phyloP scores from a whole-genome alignment of 2,329 filamentous ascomycete species.

The Aspergillus eucalypticola region DNA sequence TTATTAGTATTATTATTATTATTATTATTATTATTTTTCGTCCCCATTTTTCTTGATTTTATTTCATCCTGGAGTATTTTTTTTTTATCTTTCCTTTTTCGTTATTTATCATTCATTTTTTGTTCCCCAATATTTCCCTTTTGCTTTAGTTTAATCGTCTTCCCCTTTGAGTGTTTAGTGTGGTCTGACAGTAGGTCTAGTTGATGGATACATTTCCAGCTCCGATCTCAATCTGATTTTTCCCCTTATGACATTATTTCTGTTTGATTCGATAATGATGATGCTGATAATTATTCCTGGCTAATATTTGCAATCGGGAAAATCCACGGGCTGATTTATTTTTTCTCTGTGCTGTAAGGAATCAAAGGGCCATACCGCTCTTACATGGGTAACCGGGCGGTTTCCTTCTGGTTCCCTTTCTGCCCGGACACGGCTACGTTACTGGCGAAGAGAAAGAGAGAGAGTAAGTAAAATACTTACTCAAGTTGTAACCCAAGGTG shows the following conservation, averaged over 20 bases:
- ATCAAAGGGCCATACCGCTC: slow-evolving; percentile 10
- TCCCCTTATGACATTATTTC: slow-evolving; percentile 8
- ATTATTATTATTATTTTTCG: slow-evolving; percentile 16
- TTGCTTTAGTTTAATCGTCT: not conserved
- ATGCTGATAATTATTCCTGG: not conserved
- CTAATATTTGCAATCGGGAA: not conserved
- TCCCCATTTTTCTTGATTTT: slow-evolving; percentile 6
- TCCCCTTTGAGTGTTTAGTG: slow-evolving; percentile 6
- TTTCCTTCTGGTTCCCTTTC: slow-evolving; percentile 9
- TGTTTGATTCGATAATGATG: slow-evolving; percentile 15
- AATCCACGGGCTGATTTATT: slow-evolving; percentile 5
- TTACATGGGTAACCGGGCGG: slow-evolving; percentile 9
- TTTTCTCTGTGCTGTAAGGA: slow-evolving; percentile 12
- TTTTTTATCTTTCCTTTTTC: slow-evolving; percentile 4
- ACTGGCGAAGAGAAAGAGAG: not conserved
- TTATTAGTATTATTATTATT: too few species aligned
- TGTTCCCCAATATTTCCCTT: slow-evolving; percentile 2
- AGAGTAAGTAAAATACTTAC: not conserved
- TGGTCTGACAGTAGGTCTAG: slow-evolving; percentile 13
- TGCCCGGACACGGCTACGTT: slow-evolving; percentile 2
- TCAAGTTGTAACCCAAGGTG: not conserved
- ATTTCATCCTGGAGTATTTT: not conserved
- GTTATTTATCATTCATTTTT: slow-evolving; percentile 10
- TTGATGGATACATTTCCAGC: slow-evolving; percentile 15
- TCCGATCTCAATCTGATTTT: slow-evolving; percentile 18